Evolutionary conservation across 106 monocot genomes (phyloP), one percentile per base, ranked within the genome.

Genomic region (Amphibolis antarctica): DNA sequence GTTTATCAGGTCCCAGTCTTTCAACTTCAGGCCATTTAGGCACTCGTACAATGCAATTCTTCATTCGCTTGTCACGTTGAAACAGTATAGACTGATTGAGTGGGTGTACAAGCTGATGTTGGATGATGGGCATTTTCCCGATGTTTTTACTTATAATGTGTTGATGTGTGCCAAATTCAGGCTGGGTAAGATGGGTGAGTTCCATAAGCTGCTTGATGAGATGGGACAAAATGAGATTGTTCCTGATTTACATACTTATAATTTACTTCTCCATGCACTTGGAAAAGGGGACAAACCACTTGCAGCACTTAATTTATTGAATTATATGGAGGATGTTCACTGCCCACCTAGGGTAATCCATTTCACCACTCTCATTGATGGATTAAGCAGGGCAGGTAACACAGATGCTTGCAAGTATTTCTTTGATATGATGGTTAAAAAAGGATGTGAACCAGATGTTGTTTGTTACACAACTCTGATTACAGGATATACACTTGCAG

Each of bases 381-480:
- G 96, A 28, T 74, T 96, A 29, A 78, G 89, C 63, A 83, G 89
- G 12, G 86, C 96, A 10, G 84, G 86, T 1, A 89, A 96, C 65
- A 58, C 84, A 14, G 80, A 80, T 60, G 96, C 96, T 42, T 96
- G 86, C 60, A 74, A 76, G 71, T 85, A 90, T 61, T 96, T 96
- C 67, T 90, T 84, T n/a, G 82, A 87, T 48, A 86, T 82, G 69
- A 96, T 96, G 86, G 43, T 67, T 4, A 87, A 84, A 63, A 89
- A 73, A 44, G 86, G 80, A 9, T 84, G 81, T 31, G 46, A 84
- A 31, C 86, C 96, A 14, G 96, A 96, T 77, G 86, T 90, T 5
- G 89, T 96, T 19, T 84, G 86, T 66, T 96, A 96, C 58, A 90
- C 96, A 1, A 89, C 87, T 28, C 78, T 96, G 78, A 90, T 96